A percentile compares a stretch with the other conserved stretches of the same genome.
Conservation (phyloP, 139 green algal genomes). For the Marvania coccoides region DNA sequence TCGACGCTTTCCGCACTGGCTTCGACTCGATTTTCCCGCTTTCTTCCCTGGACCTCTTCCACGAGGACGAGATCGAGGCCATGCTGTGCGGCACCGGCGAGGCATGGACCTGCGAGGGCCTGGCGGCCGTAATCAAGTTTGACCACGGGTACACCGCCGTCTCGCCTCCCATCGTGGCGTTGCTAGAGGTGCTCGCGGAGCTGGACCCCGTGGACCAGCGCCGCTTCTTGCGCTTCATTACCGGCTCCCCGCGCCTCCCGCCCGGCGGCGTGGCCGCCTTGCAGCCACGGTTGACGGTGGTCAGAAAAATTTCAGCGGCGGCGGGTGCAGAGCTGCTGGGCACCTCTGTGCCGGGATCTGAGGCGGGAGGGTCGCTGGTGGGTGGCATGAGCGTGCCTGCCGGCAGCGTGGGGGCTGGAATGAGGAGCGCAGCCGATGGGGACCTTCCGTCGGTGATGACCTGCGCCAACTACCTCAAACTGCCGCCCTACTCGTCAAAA, state of each 20-base stretch:
- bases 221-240: constrained; percentile 95
- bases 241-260: constrained; percentile 85
- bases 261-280: constrained; percentile 85
- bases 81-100: constrained; percentile 86
- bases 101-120: constrained; percentile 68
- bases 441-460: constrained; percentile 98
- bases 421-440: constrained; percentile 43
- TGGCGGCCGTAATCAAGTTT: constrained; percentile 86
- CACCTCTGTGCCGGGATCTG: not conserved
- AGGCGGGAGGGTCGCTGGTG: not conserved
- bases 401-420: not conserved
- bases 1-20: constrained; percentile 67
- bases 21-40: constrained; percentile 82
- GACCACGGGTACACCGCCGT: constrained; percentile 77
- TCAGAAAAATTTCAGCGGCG: constrained; percentile 74
- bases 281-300: constrained; percentile 89
- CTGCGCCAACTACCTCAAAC: constrained; percentile 99
- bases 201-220: constrained; percentile 78
- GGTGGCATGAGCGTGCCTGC: not conserved
- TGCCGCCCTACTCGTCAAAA: constrained; percentile 91
- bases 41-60: constrained; percentile 61
- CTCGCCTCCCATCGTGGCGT: constrained; percentile 31
- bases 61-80: constrained; percentile 87
- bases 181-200: constrained; percentile 85
- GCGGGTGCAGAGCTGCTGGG: not conserved